phyloP scores from a whole-genome alignment of 441 rosid genomes.

The Arabidopsis hybrid region DNA sequence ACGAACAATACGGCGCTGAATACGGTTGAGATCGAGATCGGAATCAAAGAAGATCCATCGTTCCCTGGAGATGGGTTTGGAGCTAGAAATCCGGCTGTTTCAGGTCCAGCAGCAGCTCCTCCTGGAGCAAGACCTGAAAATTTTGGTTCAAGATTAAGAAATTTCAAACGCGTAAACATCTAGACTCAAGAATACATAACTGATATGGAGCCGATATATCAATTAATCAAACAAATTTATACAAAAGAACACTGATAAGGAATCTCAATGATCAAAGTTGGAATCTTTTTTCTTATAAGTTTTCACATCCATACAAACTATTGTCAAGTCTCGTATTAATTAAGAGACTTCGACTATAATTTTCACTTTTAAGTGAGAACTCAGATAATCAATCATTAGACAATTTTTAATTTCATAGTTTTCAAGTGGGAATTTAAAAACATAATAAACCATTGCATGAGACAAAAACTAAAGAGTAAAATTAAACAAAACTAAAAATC shows the following conservation, averaged over 20 bases:
- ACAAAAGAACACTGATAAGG: neutral
- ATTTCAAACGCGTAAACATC: neutral
- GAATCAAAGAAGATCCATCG: slow-evolving; percentile 35
- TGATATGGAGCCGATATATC: too few species aligned
- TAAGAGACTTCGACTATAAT: neutral
- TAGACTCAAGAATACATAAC: too few species aligned
- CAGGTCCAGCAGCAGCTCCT: slow-evolving; percentile 39
- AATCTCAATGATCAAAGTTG: neutral
- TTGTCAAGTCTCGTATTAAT: neutral
- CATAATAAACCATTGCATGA: neutral
- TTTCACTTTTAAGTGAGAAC: neutral
- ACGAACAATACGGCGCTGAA: slow-evolving; percentile 20
- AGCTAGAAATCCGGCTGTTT: slow-evolving; percentile 6
- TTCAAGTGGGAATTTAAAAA: neutral
- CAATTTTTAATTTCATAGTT: neutral
- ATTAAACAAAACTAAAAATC: neutral
- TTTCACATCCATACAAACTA: neutral
- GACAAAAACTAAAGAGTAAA: neutral
- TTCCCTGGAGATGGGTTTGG: slow-evolving; percentile 44
- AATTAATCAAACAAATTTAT: neutral
- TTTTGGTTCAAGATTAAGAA: neutral
- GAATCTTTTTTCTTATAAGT: neutral
- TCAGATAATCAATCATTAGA: neutral
- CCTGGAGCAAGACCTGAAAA: slow-evolving; percentile 42
- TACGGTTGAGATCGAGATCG: slow-evolving; percentile 30